phyloP scores from a whole-genome alignment of 345 rosid species.

The Rhodamnia rubescens region DNA sequence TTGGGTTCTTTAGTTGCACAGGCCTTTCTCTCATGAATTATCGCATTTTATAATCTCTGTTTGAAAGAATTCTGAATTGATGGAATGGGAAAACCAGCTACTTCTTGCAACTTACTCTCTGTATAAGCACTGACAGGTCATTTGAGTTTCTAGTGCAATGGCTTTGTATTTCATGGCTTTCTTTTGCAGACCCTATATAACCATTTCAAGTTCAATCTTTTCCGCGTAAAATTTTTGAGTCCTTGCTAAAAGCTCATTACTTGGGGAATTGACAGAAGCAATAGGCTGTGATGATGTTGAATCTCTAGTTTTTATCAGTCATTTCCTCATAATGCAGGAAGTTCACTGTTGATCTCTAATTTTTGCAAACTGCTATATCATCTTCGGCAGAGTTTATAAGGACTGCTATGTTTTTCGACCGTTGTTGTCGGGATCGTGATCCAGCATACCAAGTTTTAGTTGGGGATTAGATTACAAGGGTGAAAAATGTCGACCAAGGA shows the following conservation, averaged over 20 bases:
- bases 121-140: not conserved
- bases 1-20: not conserved
- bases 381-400: not conserved
- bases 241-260: not conserved
- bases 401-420: not conserved
- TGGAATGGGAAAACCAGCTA: not conserved
- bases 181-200: not conserved
- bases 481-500: not conserved
- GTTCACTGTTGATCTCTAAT: not conserved
- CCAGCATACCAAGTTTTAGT: not conserved
- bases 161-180: not conserved
- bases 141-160: not conserved
- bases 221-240: not conserved
- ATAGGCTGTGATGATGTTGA: not conserved
- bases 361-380: not conserved
- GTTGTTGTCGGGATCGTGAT: not conserved
- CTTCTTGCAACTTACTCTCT: not conserved
- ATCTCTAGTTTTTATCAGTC: not conserved
- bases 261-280: not conserved
- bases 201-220: not conserved
- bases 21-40: not conserved
- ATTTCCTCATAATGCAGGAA: not conserved
- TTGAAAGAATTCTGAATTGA: not conserved
- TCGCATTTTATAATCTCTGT: not conserved
- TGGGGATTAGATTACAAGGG: not conserved